A percentile compares a stretch with the other conserved stretches of the same genome.
phyloP scores from a whole-genome alignment of 495 filamentous ascomycete species.

The Penicillium bovifimosum region DNA sequence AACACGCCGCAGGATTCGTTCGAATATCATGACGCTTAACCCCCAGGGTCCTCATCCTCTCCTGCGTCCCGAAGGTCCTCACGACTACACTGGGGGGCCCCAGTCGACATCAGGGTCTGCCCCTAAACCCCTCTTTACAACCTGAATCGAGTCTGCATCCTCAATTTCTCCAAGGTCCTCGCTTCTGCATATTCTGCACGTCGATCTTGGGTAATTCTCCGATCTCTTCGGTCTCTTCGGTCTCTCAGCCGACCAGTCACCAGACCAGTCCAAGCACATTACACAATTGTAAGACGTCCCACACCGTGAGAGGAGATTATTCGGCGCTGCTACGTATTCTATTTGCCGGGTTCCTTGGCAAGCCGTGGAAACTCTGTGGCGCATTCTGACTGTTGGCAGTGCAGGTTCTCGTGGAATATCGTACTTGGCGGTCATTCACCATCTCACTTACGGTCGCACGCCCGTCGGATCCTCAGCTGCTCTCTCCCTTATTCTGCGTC shows the following conservation, averaged over 20 bases:
- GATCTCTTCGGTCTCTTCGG: conserved; percentile 19
- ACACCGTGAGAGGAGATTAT: conserved; percentile 1
- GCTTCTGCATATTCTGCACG: conserved; percentile 13
- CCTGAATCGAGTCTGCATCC: conserved; percentile 1
- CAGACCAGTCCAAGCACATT: conserved; percentile 8
- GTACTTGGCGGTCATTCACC: conserved; percentile 11
- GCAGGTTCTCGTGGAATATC: conserved; percentile 8
- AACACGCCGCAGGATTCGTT: conserved; percentile 13
- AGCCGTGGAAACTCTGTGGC: background rate
- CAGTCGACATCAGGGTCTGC: background rate
- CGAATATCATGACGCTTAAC: conserved; percentile 22
- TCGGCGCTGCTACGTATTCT: background rate
- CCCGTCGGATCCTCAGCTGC: conserved; percentile 1
- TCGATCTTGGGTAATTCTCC: conserved; percentile 19
- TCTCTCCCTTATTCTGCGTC: background rate
- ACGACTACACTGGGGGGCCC: conserved; percentile 6
- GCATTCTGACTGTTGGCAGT: conserved; percentile 3
- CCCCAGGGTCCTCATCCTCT: conserved; percentile 33
- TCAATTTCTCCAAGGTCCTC: conserved; percentile 21
- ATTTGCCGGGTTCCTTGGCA: background rate
- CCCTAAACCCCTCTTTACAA: background rate
- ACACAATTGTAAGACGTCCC: conserved; percentile 16
- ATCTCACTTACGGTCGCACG: conserved; percentile 16
- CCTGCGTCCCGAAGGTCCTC: conserved; percentile 31
- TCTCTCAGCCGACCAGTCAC: conserved; percentile 6